Evolutionary conservation across 768 basidiomycete species (phyloP), one percentile per base, ranked within the genome.

Genomic region (Suillus cothurnatus): DNA sequence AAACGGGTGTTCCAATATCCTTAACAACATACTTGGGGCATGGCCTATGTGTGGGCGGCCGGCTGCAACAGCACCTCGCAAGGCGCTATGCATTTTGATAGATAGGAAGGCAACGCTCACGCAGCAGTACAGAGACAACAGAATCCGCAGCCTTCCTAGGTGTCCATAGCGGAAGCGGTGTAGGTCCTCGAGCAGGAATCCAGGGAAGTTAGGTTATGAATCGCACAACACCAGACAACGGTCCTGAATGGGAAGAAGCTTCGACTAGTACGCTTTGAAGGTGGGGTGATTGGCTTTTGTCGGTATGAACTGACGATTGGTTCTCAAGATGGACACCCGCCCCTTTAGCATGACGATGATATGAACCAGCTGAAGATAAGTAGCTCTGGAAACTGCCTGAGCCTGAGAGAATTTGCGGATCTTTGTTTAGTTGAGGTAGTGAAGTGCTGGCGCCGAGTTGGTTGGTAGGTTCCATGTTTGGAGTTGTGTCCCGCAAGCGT

Each of bases 361-460:
- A 74, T 19, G 82, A 79, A 26, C 80, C 80, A 14, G 78, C 73
- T 23, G 73, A 74, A 19, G 82, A 85, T 39, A 84, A 74, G 69
- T 83, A 79, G 59, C 80, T 81, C 62, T 84, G 82, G 64, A 83
- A 77, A 65, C 80, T 83, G 55, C 80, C 79, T 34, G 78, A 81
- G 31, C 72, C 75, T 15, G 74, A 73, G 26, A 58, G 38, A 19
- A 26, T 5, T 58, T 58, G 23, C 6, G 38, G 57, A 38, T 38
- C 36, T 28, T 39, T 26, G 23, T 58, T 39, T 19, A 38, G 9
- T 26, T 58, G 57, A 26, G 57, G 38, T 19, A 58, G 57, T 21
- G 57, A 58, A 28, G 38, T 39, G 4, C 57, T 58, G 19, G 57
- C 57, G 9, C 57, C 23, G 23, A 58, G 36, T 39, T 58, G 38